phyloP scores from a whole-genome alignment of 805 yeast species.

The Sugiyamaella marilandica region DNA sequence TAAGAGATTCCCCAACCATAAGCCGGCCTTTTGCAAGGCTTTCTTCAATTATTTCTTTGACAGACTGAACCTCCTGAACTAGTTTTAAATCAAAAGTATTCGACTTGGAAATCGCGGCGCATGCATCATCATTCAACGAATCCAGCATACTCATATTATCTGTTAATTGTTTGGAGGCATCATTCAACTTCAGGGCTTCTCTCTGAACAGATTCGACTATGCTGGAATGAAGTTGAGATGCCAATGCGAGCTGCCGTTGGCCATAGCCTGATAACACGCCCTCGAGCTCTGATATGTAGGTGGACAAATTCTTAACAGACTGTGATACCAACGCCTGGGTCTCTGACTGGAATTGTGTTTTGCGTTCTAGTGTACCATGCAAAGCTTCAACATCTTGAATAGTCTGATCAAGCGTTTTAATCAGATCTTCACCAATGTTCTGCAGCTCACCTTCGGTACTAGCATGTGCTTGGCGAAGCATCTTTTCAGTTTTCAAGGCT shows the following conservation, averaged over 20 bases:
- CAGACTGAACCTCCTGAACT: not conserved
- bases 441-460: conserved; percentile 28
- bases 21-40: not conserved
- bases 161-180: conserved; percentile 7
- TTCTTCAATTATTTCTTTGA: not conserved
- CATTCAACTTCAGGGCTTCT: conserved; percentile 9
- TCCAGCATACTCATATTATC: conserved; percentile 14
- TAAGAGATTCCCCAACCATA: not conserved
- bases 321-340: conserved; percentile 2
- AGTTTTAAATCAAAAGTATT: not conserved
- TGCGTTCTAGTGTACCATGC: conserved; percentile 19
- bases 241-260: conserved; percentile 7
- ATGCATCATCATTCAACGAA: conserved; percentile 5
- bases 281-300: not conserved
- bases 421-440: conserved; percentile 23
- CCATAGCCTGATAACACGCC: conserved; percentile 5
- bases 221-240: not conserved
- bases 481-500: conserved; percentile 22
- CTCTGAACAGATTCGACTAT: conserved; percentile 1
- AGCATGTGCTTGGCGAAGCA: conserved; percentile 27
- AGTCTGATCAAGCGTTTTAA: conserved; percentile 22
- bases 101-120: not conserved
- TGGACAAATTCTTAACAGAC: not conserved
- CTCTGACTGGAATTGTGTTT: conserved; percentile 12
- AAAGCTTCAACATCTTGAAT: conserved; percentile 19